Conservation (phyloP, 176 grass and related monocot species). For the Chrysopogon serrulatus region DNA sequence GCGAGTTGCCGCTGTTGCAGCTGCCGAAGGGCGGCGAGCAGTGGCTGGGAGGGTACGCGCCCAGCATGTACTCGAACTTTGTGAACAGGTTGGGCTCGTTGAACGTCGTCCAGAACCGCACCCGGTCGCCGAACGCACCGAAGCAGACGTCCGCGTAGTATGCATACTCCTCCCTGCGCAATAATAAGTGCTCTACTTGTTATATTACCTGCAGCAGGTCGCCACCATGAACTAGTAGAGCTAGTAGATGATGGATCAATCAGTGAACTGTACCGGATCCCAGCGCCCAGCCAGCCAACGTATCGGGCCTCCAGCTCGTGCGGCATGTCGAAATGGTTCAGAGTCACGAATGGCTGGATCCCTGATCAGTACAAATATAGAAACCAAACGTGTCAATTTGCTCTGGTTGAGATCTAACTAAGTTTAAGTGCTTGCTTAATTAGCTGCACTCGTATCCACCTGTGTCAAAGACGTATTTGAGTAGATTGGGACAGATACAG, state of each 20-base stretch:
- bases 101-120: constrained; percentile 64
- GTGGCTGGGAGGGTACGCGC: constrained; percentile 27
- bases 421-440: too few relatives aligned
- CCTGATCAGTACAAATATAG: neutral
- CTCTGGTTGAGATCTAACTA: too few relatives aligned
- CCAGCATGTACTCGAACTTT: constrained; percentile 32
- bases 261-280: neutral
- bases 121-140: constrained; percentile 60
- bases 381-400: too few relatives aligned
- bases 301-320: constrained; percentile 44
- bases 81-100: constrained; percentile 64
- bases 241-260: neutral
- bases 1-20: constrained; percentile 46
- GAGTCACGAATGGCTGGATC: constrained; percentile 71
- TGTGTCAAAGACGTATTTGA: too few relatives aligned
- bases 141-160: constrained; percentile 69
- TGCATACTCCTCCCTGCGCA: constrained; percentile 60
- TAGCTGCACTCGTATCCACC: too few relatives aligned
- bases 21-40: constrained; percentile 52
- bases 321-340: constrained; percentile 62
- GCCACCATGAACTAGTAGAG: too few relatives aligned
- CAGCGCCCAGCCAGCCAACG: constrained; percentile 42
- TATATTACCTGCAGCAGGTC: too few relatives aligned
- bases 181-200: too few relatives aligned
- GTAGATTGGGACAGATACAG: too few relatives aligned